These are phyloP conservation scores for Acacia concinna DNA, from an alignment of 331 rosid species.

Conservation along the genomic window DNA sequence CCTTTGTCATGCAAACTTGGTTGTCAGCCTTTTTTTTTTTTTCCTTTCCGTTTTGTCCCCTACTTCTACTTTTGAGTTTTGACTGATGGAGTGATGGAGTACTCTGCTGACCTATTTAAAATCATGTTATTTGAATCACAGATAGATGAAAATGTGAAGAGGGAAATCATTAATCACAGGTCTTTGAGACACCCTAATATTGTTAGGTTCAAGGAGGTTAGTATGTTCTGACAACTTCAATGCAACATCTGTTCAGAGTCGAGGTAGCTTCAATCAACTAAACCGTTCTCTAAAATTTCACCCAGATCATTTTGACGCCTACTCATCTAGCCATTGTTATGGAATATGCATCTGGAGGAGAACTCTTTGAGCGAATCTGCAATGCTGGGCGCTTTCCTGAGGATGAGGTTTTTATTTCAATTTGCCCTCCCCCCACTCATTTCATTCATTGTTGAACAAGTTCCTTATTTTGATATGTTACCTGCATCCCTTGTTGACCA, in stretches of 20 bases:
- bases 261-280: not conserved
- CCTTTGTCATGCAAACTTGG: not conserved
- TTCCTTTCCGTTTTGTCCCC: not conserved
- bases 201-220: conserved; percentile 86
- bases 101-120: not conserved
- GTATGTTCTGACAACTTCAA: conserved; percentile 24
- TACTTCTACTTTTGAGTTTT: not conserved
- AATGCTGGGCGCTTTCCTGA: conserved; percentile 79
- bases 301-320: conserved; percentile 81
- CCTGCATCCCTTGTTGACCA: conserved; percentile 9
- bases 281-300: not conserved
- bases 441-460: not conserved
- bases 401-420: conserved; percentile 64
- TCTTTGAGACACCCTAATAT: conserved; percentile 93
- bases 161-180: conserved; percentile 95
- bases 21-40: not conserved
- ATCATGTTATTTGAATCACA: conserved; percentile 43
- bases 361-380: conserved; percentile 73
- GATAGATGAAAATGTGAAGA: conserved; percentile 89
- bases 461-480: not conserved
- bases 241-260: not conserved
- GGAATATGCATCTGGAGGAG: conserved; percentile 99
- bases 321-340: conserved; percentile 94
- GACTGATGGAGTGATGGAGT: conserved; percentile 4
- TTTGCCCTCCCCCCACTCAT: conserved; percentile 21